These are phyloP conservation scores for Coccomyxa subellipsoidea DNA, from an alignment of 163 green algal species.

Conservation along the genomic window DNA sequence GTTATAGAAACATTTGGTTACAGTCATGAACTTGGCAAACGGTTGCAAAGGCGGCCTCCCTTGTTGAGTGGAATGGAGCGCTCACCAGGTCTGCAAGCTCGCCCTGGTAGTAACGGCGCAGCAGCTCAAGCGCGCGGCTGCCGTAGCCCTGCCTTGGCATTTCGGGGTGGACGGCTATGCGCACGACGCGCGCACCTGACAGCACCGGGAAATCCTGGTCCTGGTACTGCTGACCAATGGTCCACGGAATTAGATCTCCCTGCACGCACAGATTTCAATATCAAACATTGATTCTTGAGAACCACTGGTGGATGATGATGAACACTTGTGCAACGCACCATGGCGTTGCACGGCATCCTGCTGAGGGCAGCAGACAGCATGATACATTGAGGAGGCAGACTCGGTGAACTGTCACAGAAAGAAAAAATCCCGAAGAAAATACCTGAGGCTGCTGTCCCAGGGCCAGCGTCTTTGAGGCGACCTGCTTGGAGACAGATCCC, in stretches of 20 bases:
- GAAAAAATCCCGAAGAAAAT: neutral
- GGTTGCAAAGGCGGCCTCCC: no score
- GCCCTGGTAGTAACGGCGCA: conserved; percentile 65
- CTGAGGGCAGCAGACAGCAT: neutral
- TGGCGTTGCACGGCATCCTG: no score
- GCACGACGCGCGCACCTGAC: conserved; percentile 87
- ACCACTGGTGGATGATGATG: no score
- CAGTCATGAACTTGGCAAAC: no score
- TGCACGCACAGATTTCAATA: no score
- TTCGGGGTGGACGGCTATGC: conserved; percentile 92
- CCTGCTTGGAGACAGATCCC: conserved; percentile 73
- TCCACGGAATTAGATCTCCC: conserved; percentile 98
- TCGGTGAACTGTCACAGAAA: no score
- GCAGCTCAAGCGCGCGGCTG: conserved; percentile 58
- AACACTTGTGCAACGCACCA: no score
- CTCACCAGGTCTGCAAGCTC: conserved; percentile 31
- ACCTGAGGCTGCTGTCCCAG: conserved; percentile 67
- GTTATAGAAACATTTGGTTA: no score
- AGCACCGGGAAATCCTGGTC: conserved; percentile 88
- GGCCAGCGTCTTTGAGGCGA: conserved; percentile 68
- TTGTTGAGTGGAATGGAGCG: no score
- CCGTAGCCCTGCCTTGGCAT: conserved; percentile 73
- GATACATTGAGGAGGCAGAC: no score
- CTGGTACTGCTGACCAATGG: conserved; percentile 93
- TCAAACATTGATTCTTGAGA: no score